Evolutionary conservation across 75 land plant species (phyloP), one percentile per base, ranked within the genome.

Genomic region (Sequoiadendron giganteum): DNA sequence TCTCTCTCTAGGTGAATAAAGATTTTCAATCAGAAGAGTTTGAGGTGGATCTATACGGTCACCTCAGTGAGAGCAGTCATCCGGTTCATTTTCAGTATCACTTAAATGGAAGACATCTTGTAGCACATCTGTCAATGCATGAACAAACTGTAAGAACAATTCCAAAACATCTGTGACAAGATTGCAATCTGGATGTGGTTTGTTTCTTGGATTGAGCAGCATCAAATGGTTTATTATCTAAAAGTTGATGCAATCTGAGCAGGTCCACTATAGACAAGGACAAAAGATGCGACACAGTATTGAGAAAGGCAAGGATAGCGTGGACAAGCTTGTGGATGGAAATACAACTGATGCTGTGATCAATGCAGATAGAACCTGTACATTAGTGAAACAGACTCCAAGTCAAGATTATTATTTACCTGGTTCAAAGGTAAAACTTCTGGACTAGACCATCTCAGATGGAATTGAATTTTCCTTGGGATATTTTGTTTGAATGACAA

Each of bases 241-340:
- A 36, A 55, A 34, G 1, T 75, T 75, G 34, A 28, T 61, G 87
- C 49, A 36, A 40, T 72, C 36, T 77, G 36, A 39, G 68, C 65
- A 90, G 93, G 85, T 54, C 77, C 80, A 83, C 76, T 85, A 55
- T 55, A 52, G 86, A 85, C 25, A 85, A 85, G 65, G 86, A 54
- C 85, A 79, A 49, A 87, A 86, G 88, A 87, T 90, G 90, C 93
- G 68, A 14, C 85, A 86, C 72, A 88, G 58, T 48, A 84, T 84
- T 79, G 45, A 34, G 42, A 87, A 88, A 42, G 65, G n/a, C 38
- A 76, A 36, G 55, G n/a, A 19, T 15, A 55, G 39, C 40, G 85
- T 56, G 42, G 83, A 78, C 48, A 85, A 85, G 54, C n/a, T 56
- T 83, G 86, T 83, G 5, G 88, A 90, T 38, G 77, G 52, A 86